phyloP scores from a whole-genome alignment of 768 basidiomycete genomes.

The Suillus variegatus region DNA sequence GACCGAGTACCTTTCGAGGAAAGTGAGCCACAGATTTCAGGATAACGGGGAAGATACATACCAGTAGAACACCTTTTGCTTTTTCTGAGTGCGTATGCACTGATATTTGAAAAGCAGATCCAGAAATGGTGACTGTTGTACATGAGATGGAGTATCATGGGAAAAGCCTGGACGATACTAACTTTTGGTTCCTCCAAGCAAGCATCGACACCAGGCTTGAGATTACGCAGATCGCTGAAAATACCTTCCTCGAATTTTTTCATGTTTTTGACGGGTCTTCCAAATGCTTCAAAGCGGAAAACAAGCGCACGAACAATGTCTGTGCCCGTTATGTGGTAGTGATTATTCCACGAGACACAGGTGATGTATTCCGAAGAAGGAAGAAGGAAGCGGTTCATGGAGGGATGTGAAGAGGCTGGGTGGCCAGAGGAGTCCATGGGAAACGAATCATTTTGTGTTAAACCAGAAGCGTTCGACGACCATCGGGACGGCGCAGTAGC shows the following conservation, averaged over 20 bases:
- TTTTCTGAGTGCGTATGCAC: conserved; percentile 97
- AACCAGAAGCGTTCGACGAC: conserved; percentile 40
- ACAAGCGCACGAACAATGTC: conserved; percentile 94
- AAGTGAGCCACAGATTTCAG: conserved; percentile 1
- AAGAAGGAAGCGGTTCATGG: conserved; percentile 83
- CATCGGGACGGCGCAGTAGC: conserved; percentile 82
- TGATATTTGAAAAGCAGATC: conserved; percentile 95
- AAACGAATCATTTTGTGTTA: conserved; percentile 15
- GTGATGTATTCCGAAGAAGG: conserved; percentile 87
- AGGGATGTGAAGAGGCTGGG: conserved; percentile 64
- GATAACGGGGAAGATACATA: conserved; percentile 26
- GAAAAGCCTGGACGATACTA: conserved; percentile 23
- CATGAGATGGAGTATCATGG: conserved; percentile 11
- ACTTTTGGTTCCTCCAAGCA: conserved; percentile 97
- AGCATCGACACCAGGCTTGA: conserved; percentile 92
- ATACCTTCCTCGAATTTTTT: conserved; percentile 99
- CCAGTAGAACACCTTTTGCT: conserved; percentile 99
- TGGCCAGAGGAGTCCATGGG: conserved; percentile 33
- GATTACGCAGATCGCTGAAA: conserved; percentile 88
- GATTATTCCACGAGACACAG: conserved; percentile 89
- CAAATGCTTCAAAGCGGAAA: conserved; percentile 94
- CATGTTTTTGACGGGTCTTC: conserved; percentile 86
- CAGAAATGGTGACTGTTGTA: conserved; percentile 78
- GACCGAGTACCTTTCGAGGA: conserved; percentile 79
- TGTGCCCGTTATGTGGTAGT: conserved; percentile 94